Base-by-base conservation (phyloP, 169 alveolate species). In the Plasmodium inui region DNA sequence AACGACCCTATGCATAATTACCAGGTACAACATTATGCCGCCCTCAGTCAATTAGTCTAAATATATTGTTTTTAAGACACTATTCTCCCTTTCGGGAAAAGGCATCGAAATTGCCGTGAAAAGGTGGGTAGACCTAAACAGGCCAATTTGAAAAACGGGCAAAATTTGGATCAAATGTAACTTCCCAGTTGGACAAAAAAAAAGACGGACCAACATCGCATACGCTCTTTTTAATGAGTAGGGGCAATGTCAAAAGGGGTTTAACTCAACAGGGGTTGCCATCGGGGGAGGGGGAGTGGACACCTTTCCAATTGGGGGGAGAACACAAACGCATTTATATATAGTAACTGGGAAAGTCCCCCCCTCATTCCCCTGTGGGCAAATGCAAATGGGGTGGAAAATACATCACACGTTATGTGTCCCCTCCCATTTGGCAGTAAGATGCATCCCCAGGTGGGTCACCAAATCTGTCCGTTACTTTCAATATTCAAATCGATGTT, bases 401-500 rank as follows among this genome's bases (percentile, higher is more conserved):
- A 8, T 17, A 17, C 61, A 50, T 14, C 22, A 26, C 22, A 0
- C n/a, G 55, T 12, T 50, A 0, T 50, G 53, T 9, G 6, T 50
- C 9, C 61, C 2, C 61, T 4, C 22, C 61, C 61, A 17, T 17
- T 46, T 10, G 5, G 53, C 28, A 22, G 41, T 12, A 32, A 1
- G 8, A 7, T 73, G 22, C n/a, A 1, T 19, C 28, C 28, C 19
- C 34, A 61, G 10, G n/a, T 22, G 30, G 37, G 28, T 37, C 34
- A 88, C 94, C 94, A 88, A 19, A 88, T 39, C 14, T 88, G 30
- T 0, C 94, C 94, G 32, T 88, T 88, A 39, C 39, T 57, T 88
- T 78, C 94, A 78, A 88, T 88, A 61, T 88, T 76, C 70, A 88
- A 28, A 88, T 88, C 94, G 9, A 88, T 88, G 71, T 88, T 76